phyloP scores from a whole-genome alignment of 106 monocot genomes.

The Gastrodia elata region DNA sequence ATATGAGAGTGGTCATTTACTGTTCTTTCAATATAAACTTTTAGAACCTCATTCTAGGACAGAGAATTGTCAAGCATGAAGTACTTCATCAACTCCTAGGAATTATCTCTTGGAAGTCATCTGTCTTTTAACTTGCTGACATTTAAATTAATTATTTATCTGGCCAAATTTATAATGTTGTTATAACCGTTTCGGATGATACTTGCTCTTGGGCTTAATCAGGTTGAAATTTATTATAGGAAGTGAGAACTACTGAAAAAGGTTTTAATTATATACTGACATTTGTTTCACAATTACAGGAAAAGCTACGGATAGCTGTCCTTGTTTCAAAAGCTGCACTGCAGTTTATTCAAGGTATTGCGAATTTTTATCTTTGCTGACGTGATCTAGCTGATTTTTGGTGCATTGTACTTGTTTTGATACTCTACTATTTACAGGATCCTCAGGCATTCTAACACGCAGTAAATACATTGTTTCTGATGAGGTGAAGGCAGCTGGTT shows the following conservation, averaged over 20 bases:
- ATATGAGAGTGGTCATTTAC: too few relatives aligned
- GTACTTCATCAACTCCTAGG: neutral
- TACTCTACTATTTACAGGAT: neutral
- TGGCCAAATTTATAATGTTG: neutral
- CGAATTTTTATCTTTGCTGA: neutral
- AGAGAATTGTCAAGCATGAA: too few relatives aligned
- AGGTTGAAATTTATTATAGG: neutral
- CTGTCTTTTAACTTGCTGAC: neutral
- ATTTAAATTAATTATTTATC: neutral
- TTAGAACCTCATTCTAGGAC: too few relatives aligned
- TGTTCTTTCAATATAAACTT: too few relatives aligned
- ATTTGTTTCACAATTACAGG: conserved; percentile 5
- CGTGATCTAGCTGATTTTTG: neutral
- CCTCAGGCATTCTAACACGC: neutral
- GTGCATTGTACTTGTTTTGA: neutral
- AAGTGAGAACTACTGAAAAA: neutral
- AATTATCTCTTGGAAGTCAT: neutral
- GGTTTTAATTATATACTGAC: neutral
- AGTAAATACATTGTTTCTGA: conserved; percentile 15
- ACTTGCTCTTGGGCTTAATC: neutral
- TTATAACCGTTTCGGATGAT: neutral
- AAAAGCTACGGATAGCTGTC: conserved; percentile 18
- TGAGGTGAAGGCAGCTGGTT: conserved; percentile 11
- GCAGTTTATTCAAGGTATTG: conserved; percentile 17
- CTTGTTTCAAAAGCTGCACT: conserved; percentile 21